Evolutionary conservation across 2,329 filamentous ascomycete genomes (phyloP), one percentile per base, ranked within the genome.

Genomic region (Ascochyta rabiei): DNA sequence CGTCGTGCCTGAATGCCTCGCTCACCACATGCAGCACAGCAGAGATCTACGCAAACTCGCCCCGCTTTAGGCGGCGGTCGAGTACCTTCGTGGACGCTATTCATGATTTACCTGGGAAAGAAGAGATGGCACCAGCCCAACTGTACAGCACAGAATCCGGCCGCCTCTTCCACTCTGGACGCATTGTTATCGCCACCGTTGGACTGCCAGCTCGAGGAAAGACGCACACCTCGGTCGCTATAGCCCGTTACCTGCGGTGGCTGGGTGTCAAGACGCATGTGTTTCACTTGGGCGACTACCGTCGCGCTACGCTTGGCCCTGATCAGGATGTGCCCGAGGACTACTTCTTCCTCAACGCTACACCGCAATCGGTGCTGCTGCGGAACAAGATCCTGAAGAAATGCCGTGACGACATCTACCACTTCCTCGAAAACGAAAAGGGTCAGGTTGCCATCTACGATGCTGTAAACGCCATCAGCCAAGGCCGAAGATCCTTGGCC

Each of bases 401-500:
- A 74, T 99, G 95, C 66, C 87, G 95, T 55, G 93, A 98, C 72
- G 95, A 99, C 70, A 97, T 99, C 53, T 96, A 97, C 71, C 88
- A 89, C 50, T 99, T 96, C 82, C 80, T 99, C 39, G 96, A 98
- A 69, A 90, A 97, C 64, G 95, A 98, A 70, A 98, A 98, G 67
- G 95, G 95, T 12, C 95, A 99, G 72, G 93, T 99, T 50, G 95
- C 95, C 51, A 98, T 99, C 56, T 99, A 98, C 73, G 95, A 99
- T 76, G 95, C 96, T 24, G 96, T 99, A 16, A 99, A 99, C 68
- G 93, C 93, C 4, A 88, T 95, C 18, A 87, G 91, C 18, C 86
- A 84, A 53, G 93, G 92, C 15, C 86, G 95, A 41, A 86, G 89
- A 51, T 89, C 91, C 10, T 80, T 99, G 16, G 93, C 92, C 5